Evolutionary conservation across 176 grass and related monocot species (phyloP).

Genomic region (Phragmites australis): DNA sequence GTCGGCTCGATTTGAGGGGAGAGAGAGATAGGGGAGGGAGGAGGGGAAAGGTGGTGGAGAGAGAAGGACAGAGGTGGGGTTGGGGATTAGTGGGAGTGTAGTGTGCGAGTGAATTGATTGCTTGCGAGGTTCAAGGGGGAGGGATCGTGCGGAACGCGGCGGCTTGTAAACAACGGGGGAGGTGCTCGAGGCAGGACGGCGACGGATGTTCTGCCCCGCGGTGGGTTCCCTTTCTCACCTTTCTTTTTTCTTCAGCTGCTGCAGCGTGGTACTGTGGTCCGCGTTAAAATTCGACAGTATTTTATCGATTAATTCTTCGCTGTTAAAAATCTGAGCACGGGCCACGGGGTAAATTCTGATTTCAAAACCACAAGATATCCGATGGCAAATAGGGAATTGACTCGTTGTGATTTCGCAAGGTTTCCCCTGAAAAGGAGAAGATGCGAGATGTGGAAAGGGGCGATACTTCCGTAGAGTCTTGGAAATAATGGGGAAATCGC

Average conservation of each 20-base stretch:
- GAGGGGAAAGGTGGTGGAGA: conserved; percentile 31
- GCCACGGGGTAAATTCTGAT: no score
- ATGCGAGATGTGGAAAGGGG: no score
- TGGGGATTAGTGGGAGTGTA: conserved; percentile 17
- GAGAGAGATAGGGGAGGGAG: neutral
- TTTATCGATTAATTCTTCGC: no score
- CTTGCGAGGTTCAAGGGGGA: conserved; percentile 38
- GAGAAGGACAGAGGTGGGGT: neutral
- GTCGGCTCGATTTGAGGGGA: conserved; percentile 17
- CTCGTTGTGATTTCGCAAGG: no score
- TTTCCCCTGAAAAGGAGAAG: no score
- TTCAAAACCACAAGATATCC: no score
- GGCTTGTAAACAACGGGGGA: neutral
- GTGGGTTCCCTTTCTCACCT: neutral
- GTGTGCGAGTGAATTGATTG: conserved; percentile 40
- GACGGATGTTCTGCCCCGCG: conserved; percentile 12
- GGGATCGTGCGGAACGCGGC: neutral
- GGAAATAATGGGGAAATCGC: no score
- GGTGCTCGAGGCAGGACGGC: conserved; percentile 16
- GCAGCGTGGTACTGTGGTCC: no score
- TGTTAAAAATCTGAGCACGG: no score
- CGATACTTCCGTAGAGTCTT: no score
- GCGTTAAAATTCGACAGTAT: no score
- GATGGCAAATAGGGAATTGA: no score
- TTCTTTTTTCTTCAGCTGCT: neutral